Evolutionary conservation across 192 early-diverging fungal species (phyloP).

Genomic region (Tieghemiomyces parasiticus): DNA sequence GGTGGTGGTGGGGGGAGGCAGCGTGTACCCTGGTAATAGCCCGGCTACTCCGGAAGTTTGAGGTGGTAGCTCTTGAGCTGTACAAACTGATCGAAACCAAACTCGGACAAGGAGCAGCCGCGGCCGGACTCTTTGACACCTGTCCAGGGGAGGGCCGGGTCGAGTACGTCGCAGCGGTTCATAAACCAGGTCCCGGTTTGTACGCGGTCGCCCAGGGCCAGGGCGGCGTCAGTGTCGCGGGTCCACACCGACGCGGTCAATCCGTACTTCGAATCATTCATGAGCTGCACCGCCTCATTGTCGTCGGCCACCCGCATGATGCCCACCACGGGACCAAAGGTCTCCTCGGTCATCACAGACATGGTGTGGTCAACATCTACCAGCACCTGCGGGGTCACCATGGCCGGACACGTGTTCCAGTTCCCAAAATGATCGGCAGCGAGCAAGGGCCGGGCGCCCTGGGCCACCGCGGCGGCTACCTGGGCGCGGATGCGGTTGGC

Average conservation of each 20-base stretch:
- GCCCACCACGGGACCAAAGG: constrained; percentile 70
- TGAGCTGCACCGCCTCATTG: constrained; percentile 55
- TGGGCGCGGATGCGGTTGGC: constrained; percentile 55
- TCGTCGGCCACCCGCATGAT: constrained; percentile 58
- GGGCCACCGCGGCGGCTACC: constrained; percentile 37
- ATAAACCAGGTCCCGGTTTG: constrained; percentile 71
- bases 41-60: no score
- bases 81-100: constrained; percentile 59
- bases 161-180: constrained; percentile 73
- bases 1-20: no score
- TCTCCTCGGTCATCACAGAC: constrained; percentile 67
- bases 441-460: constrained; percentile 48
- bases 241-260: constrained; percentile 76
- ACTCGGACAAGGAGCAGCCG: constrained; percentile 49
- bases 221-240: constrained; percentile 34
- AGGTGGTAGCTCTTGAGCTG: constrained; percentile 12
- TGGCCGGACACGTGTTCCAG: constrained; percentile 32
- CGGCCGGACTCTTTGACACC: constrained; percentile 61
- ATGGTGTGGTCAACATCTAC: constrained; percentile 57
- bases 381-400: constrained; percentile 61
- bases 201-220: constrained; percentile 43
- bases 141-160: constrained; percentile 66
- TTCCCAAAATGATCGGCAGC: constrained; percentile 30
- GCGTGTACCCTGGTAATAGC: no score
- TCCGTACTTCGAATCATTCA: constrained; percentile 72